A percentile compares a stretch with the other conserved stretches of the same genome.
Conservation (phyloP, 768 basidiomycete genomes). For the Mycena pura region DNA sequence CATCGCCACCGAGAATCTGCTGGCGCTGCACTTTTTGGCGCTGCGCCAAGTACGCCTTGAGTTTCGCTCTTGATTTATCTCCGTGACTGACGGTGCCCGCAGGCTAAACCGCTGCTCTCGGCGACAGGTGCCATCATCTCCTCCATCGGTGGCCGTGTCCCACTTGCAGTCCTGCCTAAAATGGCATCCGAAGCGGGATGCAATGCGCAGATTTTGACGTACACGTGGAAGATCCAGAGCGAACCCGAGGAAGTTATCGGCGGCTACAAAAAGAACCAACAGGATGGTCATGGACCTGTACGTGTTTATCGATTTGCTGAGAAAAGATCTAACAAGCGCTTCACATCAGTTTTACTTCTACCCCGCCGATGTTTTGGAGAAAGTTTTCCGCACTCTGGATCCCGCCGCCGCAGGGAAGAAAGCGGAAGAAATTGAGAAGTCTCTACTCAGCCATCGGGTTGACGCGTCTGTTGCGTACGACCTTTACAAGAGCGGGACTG, state of each 20-base stretch:
- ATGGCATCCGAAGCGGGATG: not conserved
- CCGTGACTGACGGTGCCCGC: not conserved
- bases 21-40: not conserved
- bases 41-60: not conserved
- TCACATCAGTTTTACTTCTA: not conserved
- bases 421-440: not conserved
- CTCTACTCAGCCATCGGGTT: not conserved
- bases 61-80: not conserved
- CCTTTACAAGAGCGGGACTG: not conserved
- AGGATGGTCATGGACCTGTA: constrained; percentile 3
- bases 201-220: not conserved
- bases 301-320: not conserved
- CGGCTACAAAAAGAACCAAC: not conserved
- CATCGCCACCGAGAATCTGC: not conserved
- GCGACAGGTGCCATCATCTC: not conserved
- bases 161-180: not conserved
- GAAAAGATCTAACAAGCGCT: not conserved
- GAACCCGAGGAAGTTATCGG: not conserved
- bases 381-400: not conserved
- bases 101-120: not conserved
- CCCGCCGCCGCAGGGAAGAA: not conserved
- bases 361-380: not conserved
- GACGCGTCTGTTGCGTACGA: not conserved
- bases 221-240: constrained; percentile 3
- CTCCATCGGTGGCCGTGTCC: not conserved